A percentile compares a stretch with the other conserved stretches of the same genome.
These are phyloP conservation scores for Zymoseptoria passerinii DNA, from an alignment of 2,329 filamentous ascomycete species.

Conservation along the genomic window DNA sequence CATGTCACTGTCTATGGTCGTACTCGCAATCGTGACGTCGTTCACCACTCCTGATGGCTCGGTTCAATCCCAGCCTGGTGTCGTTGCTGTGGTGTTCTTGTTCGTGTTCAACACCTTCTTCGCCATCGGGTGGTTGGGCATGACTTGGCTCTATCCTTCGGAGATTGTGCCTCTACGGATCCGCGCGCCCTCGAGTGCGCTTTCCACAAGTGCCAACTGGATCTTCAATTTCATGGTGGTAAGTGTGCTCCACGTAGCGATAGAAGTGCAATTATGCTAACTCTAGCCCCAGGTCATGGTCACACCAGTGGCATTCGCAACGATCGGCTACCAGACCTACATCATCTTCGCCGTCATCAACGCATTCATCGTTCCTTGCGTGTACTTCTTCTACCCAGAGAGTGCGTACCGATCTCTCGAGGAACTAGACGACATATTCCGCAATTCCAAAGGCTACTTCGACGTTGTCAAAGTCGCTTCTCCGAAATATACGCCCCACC, in stretches of 20 bases:
- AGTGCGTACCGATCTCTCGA: slow-evolving; percentile 56
- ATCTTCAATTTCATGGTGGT: slow-evolving; percentile 18
- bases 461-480: slow-evolving; percentile 43
- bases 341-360: slow-evolving; percentile 57
- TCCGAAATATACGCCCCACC: slow-evolving; percentile 42
- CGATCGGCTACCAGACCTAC: slow-evolving; percentile 40
- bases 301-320: slow-evolving; percentile 49
- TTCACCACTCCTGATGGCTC: not conserved
- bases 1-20: slow-evolving; percentile 23
- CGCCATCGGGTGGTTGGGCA: slow-evolving; percentile 29
- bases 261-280: not conserved
- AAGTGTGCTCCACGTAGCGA: slow-evolving; percentile 18
- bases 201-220: slow-evolving; percentile 37
- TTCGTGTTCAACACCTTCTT: slow-evolving; percentile 34
- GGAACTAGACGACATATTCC: slow-evolving; percentile 59
- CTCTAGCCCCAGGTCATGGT: slow-evolving; percentile 41
- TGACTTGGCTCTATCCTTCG: slow-evolving; percentile 27
- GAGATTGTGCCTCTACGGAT: slow-evolving; percentile 31
- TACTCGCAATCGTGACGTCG: slow-evolving; percentile 23
- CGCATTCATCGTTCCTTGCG: slow-evolving; percentile 46
- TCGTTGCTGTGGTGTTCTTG: slow-evolving; percentile 31
- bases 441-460: slow-evolving; percentile 44
- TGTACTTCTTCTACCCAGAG: slow-evolving; percentile 42
- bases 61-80: slow-evolving; percentile 21
- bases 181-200: slow-evolving; percentile 28